Base-by-base conservation (phyloP, 129 eudicot genomes). In the Tagetes erecta region DNA sequence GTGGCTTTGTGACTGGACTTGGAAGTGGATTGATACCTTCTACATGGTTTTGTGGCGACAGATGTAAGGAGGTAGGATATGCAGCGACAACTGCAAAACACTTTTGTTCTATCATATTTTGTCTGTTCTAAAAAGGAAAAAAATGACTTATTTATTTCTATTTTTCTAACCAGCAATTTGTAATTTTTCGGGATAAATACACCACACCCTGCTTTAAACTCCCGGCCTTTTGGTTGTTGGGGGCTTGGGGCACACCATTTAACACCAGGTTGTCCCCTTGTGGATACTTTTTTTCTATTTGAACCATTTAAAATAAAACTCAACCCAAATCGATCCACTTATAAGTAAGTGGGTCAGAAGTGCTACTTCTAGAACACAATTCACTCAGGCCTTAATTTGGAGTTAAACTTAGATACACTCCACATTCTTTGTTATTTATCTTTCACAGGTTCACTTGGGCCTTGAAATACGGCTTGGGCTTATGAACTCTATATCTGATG, bases 21-120 rank as follows among this genome's bases (percentile, higher is more conserved):
- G 67, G 55, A 81, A 75, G 69, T 35, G 83, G 64, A 31, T 50
- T 57, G 12, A 70, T 67, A 62, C 79, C 91, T 64, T 84, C 84
- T 62, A 67, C 85, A 69, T 88, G 97, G 99, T 91, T 91, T 75
- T 94, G 99, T 75, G 78, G 96, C 14, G 84, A 80, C 60, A 71
- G 86, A 75, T 91, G 97, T 81, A 83, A 83, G 65, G 85, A 87
- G 89, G 97, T 91, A 84, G 64, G 58, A 66, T 62, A 73, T 8
- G 40, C 27, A 70, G 64, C 3, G 5, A 20, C 27, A 20, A 20
- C 49, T 44, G 49, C 11, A 44, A 44, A 44, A 44, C 49, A 44
- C 49, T 44, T 6, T 10, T 44, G 49, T 44, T 44, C 1, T 10
- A 44, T 44, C 9, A 7, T 44, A 44, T 44, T 6, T 44, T 7